A percentile compares a stretch with the other conserved stretches of the same genome.
Evolutionary conservation across 139 green algal genomes (phyloP).

Genomic region (Spirogloea muscicola): DNA sequence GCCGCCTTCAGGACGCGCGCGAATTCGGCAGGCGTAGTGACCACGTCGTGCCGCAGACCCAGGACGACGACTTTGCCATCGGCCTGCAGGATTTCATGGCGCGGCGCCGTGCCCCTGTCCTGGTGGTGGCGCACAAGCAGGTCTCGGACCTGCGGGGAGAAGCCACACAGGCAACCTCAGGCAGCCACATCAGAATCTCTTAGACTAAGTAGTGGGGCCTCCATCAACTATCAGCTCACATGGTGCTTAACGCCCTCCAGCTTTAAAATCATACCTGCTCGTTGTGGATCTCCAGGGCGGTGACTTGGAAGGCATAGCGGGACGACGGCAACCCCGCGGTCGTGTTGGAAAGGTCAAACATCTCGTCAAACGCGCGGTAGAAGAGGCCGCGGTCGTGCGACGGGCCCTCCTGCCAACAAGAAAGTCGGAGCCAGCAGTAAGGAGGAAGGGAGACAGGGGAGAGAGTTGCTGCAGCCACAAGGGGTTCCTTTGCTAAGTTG

Average conservation of each 20-base stretch:
- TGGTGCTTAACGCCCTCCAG: no score
- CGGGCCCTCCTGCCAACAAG: slow-evolving; percentile 26
- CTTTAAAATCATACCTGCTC: slow-evolving; percentile 5
- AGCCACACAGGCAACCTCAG: no score
- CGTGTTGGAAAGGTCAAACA: slow-evolving; percentile 50
- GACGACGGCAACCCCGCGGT: neutral
- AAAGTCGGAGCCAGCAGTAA: neutral
- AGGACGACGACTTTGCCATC: slow-evolving; percentile 6
- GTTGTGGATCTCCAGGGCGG: slow-evolving; percentile 11
- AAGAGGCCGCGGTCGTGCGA: slow-evolving; percentile 49
- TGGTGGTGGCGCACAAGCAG: no score
- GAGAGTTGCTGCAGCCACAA: no score
- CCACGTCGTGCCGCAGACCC: neutral
- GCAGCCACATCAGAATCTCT: no score
- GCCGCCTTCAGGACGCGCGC: neutral
- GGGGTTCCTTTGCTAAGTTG: no score
- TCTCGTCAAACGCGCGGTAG: slow-evolving; percentile 53
- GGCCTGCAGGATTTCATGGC: slow-evolving; percentile 4
- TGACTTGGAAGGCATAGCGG: neutral
- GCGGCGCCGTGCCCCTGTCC: neutral
- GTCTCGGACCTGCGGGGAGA: no score
- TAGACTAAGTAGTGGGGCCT: no score
- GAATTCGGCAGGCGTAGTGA: slow-evolving; percentile 28
- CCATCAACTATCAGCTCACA: no score
- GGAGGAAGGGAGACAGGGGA: neutral